Conservation (phyloP, 805 yeast species). For the Cyberlindnera maritima region DNA sequence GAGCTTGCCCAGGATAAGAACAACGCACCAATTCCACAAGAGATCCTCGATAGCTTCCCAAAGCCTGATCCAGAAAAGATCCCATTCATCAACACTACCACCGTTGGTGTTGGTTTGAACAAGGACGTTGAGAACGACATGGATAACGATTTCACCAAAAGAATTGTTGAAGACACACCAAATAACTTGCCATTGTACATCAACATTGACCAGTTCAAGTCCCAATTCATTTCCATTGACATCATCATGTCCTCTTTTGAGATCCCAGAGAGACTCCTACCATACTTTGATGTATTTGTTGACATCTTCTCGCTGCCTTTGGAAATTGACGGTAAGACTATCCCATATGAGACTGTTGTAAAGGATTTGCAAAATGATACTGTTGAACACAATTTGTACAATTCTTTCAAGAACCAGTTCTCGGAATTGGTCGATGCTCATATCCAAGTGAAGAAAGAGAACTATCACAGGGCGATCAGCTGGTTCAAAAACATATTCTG, state of each 20-base stretch:
- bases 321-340: conserved; percentile 52
- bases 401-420: conserved; percentile 57
- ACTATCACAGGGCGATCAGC: conserved; percentile 65
- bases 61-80: conserved; percentile 76
- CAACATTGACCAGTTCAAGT: conserved; percentile 75
- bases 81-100: conserved; percentile 62
- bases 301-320: conserved; percentile 75
- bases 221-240: conserved; percentile 73
- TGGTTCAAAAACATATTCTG: conserved; percentile 74
- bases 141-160: conserved; percentile 27
- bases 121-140: conserved; percentile 33
- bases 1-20: conserved; percentile 64
- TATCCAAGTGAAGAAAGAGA: conserved; percentile 56
- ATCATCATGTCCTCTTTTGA: conserved; percentile 55
- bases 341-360: conserved; percentile 76
- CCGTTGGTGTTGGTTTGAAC: conserved; percentile 59
- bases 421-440: conserved; percentile 64
- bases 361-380: conserved; percentile 71
- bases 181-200: conserved; percentile 60
- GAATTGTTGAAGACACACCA: conserved; percentile 35
- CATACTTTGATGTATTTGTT: conserved; percentile 61
- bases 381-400: conserved; percentile 52
- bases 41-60: conserved; percentile 56
- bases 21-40: conserved; percentile 74
- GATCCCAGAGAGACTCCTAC: conserved; percentile 51